Base-by-base conservation (phyloP, 768 basidiomycete species). In the Naganishia vaughanmartiniae region DNA sequence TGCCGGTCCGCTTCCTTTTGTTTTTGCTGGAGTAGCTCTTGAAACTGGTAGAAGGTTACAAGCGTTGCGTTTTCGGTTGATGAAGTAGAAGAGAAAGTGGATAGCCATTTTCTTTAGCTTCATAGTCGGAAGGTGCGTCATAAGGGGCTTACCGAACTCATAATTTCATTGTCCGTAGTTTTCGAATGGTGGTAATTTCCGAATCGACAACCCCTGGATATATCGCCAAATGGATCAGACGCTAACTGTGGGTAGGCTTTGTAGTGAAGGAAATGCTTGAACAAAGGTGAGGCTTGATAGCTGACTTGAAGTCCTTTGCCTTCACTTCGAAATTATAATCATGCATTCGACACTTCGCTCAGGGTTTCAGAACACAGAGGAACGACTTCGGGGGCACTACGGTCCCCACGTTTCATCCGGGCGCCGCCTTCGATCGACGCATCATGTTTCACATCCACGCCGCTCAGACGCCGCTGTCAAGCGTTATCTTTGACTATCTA, bases 21-120 rank as follows among this genome's bases (percentile, higher is more conserved):
- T 19, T 63, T 63, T 45, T 63, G 60, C 60, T 63, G 34, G 42
- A 63, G 60, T 63, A 63, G 60, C 42, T 63, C 60, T 63, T 63
- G 60, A 15, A 63, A 63, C 60, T 63, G 42, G 30, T 34, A 30
- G 54, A 55, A 31, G 54, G 21, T 10, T 17, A 33, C 15, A 24
- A 24, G 2, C 53, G 54, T 55, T 5, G 14, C 3, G 7, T 34
- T 31, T 3, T 51, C 48, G 48, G 21, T 7, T 4, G 14, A n/a
- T n/a, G 12, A 51, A 15, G 24, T 51, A n/a, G 21, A n/a, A n/a
- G 12, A 14, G 48, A 7, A 51, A 24, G 24, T 51, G 4, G 12
- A n/a, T n/a, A 24, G 21, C 17, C 19, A 51, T 51, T 14, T n/a
- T 46, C 7, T 51, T 51, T 26, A 26, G 48, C 48, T 51, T 24